These are phyloP conservation scores for Hibiscus tridactylites DNA, from an alignment of 345 rosid species.

Conservation along the genomic window DNA sequence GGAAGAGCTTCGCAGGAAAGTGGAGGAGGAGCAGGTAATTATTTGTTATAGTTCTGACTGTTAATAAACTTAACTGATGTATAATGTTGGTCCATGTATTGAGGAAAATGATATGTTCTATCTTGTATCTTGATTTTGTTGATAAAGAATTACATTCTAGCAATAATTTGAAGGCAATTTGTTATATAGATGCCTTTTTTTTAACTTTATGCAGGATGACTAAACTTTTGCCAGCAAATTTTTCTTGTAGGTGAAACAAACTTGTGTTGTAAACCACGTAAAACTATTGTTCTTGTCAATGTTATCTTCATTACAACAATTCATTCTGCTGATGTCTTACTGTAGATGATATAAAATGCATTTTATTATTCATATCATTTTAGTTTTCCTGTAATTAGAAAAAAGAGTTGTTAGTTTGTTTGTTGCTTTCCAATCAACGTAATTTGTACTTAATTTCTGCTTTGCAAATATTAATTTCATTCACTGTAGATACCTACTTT, in stretches of 20 bases:
- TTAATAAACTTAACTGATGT: not conserved
- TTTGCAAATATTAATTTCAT: not conserved
- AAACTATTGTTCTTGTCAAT: not conserved
- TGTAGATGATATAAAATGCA: not conserved
- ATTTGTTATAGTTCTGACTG: not conserved
- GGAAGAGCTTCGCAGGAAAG: slow-evolving; percentile 67
- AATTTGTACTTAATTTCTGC: not conserved
- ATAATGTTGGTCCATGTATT: not conserved
- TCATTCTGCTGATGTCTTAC: not conserved
- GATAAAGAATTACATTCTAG: not conserved
- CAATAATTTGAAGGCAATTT: not conserved
- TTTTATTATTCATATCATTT: not conserved
- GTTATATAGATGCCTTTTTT: not conserved
- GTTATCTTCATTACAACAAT: not conserved
- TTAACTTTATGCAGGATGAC: not conserved
- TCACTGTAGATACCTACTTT: not conserved
- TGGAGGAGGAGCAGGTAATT: slow-evolving; percentile 84
- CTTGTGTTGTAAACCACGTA: not conserved
- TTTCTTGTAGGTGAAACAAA: not conserved
- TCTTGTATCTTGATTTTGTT: not conserved
- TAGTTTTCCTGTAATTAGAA: not conserved
- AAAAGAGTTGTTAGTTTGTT: not conserved
- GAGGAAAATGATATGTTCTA: not conserved
- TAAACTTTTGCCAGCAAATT: not conserved
- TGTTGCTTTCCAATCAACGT: not conserved